These are phyloP conservation scores for Bromus sterilis DNA, from an alignment of 176 grass and related monocot species.

Conservation along the genomic window DNA sequence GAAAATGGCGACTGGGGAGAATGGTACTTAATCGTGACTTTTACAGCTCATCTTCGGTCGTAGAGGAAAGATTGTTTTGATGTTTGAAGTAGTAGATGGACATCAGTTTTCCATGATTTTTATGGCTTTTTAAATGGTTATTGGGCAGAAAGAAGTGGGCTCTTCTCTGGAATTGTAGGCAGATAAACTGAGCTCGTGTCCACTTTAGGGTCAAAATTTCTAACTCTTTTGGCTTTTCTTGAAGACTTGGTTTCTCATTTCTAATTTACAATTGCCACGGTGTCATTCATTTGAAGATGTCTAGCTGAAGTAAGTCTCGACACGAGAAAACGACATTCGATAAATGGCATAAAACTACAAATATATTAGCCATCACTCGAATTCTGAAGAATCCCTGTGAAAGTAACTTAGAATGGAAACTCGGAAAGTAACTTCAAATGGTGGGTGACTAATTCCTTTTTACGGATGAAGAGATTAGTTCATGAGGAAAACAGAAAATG, in stretches of 20 bases:
- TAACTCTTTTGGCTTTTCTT: not conserved
- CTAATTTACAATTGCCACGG: not conserved
- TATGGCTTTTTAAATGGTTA: not conserved
- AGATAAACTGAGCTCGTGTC: not conserved
- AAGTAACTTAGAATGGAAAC: constrained; percentile 1
- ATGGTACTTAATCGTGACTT: not conserved
- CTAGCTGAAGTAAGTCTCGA: not conserved
- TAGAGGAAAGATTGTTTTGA: not conserved
- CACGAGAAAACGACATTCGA: constrained; percentile 23
- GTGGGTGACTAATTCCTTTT: too few species aligned
- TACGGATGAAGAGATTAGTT: too few species aligned
- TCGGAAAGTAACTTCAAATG: not conserved
- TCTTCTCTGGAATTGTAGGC: not conserved
- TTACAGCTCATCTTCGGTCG: not conserved
- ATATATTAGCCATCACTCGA: constrained; percentile 28
- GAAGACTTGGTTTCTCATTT: not conserved
- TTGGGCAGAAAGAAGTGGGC: not conserved
- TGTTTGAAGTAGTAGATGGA: not conserved
- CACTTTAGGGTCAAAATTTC: not conserved
- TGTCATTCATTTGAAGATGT: not conserved
- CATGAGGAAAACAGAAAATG: too few species aligned
- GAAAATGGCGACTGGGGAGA: not conserved
- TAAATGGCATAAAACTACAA: not conserved
- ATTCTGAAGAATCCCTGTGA: constrained; percentile 13
- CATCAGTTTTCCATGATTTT: not conserved